Evolutionary conservation across 192 early-diverging fungal species (phyloP).

Genomic region (Rhizophagus clarus): DNA sequence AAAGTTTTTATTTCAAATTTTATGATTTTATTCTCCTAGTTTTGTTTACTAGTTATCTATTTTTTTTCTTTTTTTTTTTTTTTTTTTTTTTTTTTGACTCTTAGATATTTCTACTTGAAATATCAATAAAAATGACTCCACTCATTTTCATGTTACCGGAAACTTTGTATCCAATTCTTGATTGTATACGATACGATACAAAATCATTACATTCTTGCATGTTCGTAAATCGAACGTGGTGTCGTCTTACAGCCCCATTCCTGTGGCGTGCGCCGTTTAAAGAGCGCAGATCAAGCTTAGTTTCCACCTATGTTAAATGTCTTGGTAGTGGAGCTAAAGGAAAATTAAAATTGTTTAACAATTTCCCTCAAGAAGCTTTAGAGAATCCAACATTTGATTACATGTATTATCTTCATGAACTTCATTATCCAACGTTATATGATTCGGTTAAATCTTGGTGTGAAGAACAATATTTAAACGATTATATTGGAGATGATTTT

Average conservation of each 20-base stretch:
- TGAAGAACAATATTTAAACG: neutral
- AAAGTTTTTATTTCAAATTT: no score
- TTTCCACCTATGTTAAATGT: neutral
- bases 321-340: neutral
- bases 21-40: no score
- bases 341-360: neutral
- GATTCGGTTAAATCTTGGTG: neutral
- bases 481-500: neutral
- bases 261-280: neutral
- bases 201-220: constrained; percentile 1
- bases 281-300: neutral
- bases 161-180: neutral
- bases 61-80: no score
- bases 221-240: constrained; percentile 15
- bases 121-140: neutral
- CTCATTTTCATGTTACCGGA: neutral
- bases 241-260: neutral
- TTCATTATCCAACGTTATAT: neutral
- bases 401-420: neutral
- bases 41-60: no score
- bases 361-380: neutral
- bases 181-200: neutral
- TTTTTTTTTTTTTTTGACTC: no score
- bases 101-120: no score
- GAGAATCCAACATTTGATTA: neutral